phyloP scores from a whole-genome alignment of 2,329 filamentous ascomycete species.

The Neocucurbitaria cava region DNA sequence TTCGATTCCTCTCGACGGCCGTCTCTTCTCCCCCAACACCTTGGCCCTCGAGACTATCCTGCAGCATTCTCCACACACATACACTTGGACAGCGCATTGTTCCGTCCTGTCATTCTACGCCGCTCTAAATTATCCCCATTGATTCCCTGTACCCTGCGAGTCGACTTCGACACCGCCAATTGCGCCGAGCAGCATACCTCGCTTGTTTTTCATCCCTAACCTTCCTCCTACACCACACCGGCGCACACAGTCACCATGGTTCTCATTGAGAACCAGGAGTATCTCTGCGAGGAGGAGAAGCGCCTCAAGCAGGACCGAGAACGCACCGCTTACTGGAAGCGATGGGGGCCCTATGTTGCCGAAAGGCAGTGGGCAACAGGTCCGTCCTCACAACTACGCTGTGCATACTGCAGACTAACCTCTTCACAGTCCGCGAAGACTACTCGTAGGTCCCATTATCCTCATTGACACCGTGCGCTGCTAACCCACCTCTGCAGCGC shows the following conservation, averaged over 20 bases:
- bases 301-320: conserved; percentile 86
- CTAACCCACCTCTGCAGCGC: conserved; percentile 60
- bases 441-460: conserved; percentile 68
- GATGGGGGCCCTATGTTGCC: conserved; percentile 93
- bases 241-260: conserved; percentile 68
- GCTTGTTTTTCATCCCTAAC: conserved; percentile 12
- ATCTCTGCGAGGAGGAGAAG: conserved; percentile 88
- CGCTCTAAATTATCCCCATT: conserved; percentile 24
- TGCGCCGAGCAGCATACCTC: conserved; percentile 21
- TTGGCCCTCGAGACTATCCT: conserved; percentile 13
- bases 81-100: conserved; percentile 8
- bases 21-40: conserved; percentile 14
- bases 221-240: conserved; percentile 8
- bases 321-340: conserved; percentile 93
- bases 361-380: conserved; percentile 97
- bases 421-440: conserved; percentile 78
- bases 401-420: conserved; percentile 33
- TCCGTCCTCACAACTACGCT: conserved; percentile 49
- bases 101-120: conserved; percentile 18
- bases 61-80: conserved; percentile 5
- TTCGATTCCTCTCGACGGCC: conserved; percentile 5
- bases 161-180: conserved; percentile 32
- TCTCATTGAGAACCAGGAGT: conserved; percentile 85
- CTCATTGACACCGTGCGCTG: conserved; percentile 11
- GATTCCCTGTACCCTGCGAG: conserved; percentile 26